Base-by-base conservation (phyloP, 495 filamentous ascomycete genomes). In the Cercophora scortea region DNA sequence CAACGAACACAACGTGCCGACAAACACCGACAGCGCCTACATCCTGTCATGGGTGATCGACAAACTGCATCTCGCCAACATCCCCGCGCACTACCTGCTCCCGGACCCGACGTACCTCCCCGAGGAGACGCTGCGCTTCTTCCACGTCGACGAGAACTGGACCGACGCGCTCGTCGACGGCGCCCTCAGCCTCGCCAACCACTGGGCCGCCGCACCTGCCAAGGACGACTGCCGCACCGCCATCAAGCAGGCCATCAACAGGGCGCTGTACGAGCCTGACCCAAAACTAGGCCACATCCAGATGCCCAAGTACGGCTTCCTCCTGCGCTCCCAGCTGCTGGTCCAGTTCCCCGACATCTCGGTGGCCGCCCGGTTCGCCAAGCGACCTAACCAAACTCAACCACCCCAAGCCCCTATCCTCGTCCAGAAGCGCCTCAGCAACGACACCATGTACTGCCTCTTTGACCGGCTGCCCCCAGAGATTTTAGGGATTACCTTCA, bases 71-170 rank as follows among this genome's bases (percentile, higher is more conserved):
- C 64, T 78, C 0, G 36, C 25, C 9, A 58, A 60, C n/a, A 57
- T 76, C 11, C 70, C 70, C 1, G 56, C 64, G n/a, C 76, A 70
- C 17, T 72, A 66, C 46, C 55, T 70, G 18, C 59, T 77, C 35
- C 45, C 63, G 2, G 72, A 78, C 44, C 59, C 67, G 0, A 58
- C 53, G 0, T 59, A 54, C 43, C 54, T 79, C 1, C 72, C 72
- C 0, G n/a, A 40, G 8, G 76, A 78, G 51, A 44, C 47, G 3
- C 44, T 80, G 0, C 71, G 76, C 1, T 70, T 73, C 58, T 80
- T 79, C 57, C 45, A 67, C 47, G 62, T 79, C 32, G 76, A 79
- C 51, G 4, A 49, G 5, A 56, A 54, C 45, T 80, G 77, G 77
- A 42, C 69, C 8, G 70, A 76, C 39, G 54, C 54, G 2, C 38